Percentiles rank a stretch among this genome's conserved stretches.
Conservation (phyloP, 345 rosid genomes). For the Eucalyptus curtisii region DNA sequence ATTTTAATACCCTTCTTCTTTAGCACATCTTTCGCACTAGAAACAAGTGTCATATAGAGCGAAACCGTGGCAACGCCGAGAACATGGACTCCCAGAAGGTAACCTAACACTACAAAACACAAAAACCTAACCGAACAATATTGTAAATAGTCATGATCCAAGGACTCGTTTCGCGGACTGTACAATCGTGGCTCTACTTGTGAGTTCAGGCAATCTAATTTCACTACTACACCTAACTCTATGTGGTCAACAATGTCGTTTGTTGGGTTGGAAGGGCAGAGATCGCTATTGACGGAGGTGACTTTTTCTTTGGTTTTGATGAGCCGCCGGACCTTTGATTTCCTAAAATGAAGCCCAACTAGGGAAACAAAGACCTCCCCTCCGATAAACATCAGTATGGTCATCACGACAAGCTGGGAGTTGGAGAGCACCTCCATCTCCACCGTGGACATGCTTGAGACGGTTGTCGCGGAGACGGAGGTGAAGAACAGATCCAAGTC, state of each 20-base stretch:
- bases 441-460: not conserved
- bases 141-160: not conserved
- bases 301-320: not conserved
- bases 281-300: not conserved
- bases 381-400: conserved; percentile 42
- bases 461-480: not conserved
- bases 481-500: not conserved
- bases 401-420: conserved; percentile 36
- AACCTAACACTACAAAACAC: conserved; percentile 16
- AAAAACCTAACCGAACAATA: conserved; percentile 4
- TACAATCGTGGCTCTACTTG: too few relatives aligned
- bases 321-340: not conserved
- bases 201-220: too few relatives aligned
- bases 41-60: conserved; percentile 12
- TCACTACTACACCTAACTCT: not conserved
- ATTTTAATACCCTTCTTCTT: conserved; percentile 22
- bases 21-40: conserved; percentile 24
- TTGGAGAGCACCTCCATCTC: conserved; percentile 32
- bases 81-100: conserved; percentile 15
- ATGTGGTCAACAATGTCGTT: not conserved
- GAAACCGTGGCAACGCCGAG: conserved; percentile 21
- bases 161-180: too few relatives aligned
- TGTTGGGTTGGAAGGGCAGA: not conserved
- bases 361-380: conserved; percentile 6
- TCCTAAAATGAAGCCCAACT: not conserved